Percentiles rank a stretch among this genome's conserved stretches.
Evolutionary conservation across 2,329 filamentous ascomycete genomes (phyloP).

Genomic region (Talaromyces verruculosus): DNA sequence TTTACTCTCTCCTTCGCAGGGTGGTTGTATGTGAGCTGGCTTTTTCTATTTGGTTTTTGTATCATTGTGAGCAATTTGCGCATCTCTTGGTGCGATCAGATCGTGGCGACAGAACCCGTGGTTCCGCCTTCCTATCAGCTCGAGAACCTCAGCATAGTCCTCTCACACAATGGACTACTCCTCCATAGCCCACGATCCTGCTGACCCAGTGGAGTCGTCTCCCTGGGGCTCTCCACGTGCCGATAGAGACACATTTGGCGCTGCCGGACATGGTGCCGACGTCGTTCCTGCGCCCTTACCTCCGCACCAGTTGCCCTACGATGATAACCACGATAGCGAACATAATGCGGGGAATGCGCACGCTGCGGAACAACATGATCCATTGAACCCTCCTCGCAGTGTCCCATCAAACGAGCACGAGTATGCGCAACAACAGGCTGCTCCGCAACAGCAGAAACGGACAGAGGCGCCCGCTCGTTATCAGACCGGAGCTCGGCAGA

Average conservation of each 20-base stretch:
- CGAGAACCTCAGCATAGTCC: background rate
- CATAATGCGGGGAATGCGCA: conserved; percentile 9
- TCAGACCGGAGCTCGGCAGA: conserved; percentile 42
- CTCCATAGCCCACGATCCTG: conserved; percentile 56
- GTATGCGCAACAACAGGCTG: conserved; percentile 41
- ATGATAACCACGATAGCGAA: conserved; percentile 26
- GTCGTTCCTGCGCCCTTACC: conserved; percentile 45
- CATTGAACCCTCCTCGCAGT: conserved; percentile 44
- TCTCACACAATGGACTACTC: conserved; percentile 64
- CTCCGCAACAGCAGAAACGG: conserved; percentile 40
- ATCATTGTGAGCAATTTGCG: background rate
- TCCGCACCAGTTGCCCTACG: conserved; percentile 38
- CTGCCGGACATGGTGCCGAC: conserved; percentile 35
- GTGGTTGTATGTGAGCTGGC: background rate
- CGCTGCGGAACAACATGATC: conserved; percentile 40
- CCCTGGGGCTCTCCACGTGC: conserved; percentile 64
- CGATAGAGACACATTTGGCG: conserved; percentile 44
- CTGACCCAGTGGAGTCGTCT: conserved; percentile 58
- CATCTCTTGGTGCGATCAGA: background rate
- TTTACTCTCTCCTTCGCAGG: background rate
- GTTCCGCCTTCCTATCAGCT: background rate
- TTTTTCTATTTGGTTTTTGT: background rate
- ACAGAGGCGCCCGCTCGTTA: conserved; percentile 50
- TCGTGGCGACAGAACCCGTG: background rate
- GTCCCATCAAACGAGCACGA: conserved; percentile 42